These are phyloP conservation scores for Suhomyces yuchorum DNA, from an alignment of 1,139 yeast species.

Conservation along the genomic window DNA sequence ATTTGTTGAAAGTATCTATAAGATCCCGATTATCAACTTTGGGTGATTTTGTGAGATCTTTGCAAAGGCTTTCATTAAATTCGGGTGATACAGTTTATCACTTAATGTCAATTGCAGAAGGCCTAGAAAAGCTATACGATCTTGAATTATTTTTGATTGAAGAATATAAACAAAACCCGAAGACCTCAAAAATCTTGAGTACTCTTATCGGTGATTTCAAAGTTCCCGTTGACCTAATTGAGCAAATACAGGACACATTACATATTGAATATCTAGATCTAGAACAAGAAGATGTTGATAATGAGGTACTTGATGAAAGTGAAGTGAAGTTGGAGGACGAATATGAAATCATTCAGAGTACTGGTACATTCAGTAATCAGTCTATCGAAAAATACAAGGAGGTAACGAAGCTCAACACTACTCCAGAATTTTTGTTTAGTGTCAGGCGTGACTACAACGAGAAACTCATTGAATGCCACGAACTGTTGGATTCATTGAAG, in stretches of 20 bases:
- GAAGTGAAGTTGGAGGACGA: not conserved
- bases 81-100: conserved; percentile 39
- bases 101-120: conserved; percentile 36
- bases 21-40: conserved; percentile 28
- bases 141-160: conserved; percentile 26
- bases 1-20: conserved; percentile 32
- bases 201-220: conserved; percentile 28
- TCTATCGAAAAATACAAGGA: conserved; percentile 25
- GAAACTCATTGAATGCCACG: conserved; percentile 33
- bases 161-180: conserved; percentile 19
- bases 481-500: conserved; percentile 32
- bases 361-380: conserved; percentile 23
- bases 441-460: conserved; percentile 33
- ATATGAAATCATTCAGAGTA: not conserved
- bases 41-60: conserved; percentile 43
- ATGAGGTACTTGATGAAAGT: not conserved
- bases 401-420: conserved; percentile 4
- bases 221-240: conserved; percentile 33
- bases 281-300: not conserved
- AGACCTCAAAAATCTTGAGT: conserved; percentile 12
- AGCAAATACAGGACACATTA: conserved; percentile 31
- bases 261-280: conserved; percentile 19
- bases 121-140: conserved; percentile 29
- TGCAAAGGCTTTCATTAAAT: conserved; percentile 40
- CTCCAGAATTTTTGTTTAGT: conserved; percentile 22